Conservation (phyloP, 805 yeast genomes). For the Zygosaccharomyces kombuchaensis region DNA sequence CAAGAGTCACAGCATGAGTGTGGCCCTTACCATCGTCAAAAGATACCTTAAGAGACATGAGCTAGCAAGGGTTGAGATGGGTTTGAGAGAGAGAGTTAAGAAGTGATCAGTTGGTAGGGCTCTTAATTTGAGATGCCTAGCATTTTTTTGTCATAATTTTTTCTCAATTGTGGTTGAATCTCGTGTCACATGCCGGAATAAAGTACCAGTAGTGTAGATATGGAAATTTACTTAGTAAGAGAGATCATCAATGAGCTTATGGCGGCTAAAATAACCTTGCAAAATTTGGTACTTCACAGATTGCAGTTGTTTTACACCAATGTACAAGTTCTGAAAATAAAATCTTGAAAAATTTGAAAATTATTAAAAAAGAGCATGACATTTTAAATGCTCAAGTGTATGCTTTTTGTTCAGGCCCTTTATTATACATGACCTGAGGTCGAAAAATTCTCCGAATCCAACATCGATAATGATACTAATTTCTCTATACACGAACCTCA, state of each 20-base stretch:
- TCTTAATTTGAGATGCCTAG: neutral
- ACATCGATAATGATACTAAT: neutral
- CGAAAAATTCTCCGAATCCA: neutral
- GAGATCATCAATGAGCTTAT: no score
- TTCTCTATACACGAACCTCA: slow-evolving; percentile 9
- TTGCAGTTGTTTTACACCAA: no score
- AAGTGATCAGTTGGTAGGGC: no score
- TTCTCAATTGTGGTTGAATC: neutral
- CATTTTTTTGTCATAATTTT: neutral
- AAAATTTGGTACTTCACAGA: no score
- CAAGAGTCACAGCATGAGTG: slow-evolving; percentile 18
- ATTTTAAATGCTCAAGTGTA: no score
- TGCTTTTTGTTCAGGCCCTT: neutral
- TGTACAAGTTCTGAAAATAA: no score
- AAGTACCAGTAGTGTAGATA: neutral
- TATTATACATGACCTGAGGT: slow-evolving; percentile 1
- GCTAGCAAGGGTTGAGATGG: no score
- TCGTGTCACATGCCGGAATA: neutral
- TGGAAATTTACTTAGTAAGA: no score
- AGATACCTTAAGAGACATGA: slow-evolving; percentile 25
- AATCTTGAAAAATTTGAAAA: no score
- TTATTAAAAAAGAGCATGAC: no score
- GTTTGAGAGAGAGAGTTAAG: no score
- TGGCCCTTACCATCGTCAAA: slow-evolving; percentile 30
- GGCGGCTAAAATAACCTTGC: no score